phyloP scores from a whole-genome alignment of 371 early-diverging fungal species.

The Lichtheimia ramosa region DNA sequence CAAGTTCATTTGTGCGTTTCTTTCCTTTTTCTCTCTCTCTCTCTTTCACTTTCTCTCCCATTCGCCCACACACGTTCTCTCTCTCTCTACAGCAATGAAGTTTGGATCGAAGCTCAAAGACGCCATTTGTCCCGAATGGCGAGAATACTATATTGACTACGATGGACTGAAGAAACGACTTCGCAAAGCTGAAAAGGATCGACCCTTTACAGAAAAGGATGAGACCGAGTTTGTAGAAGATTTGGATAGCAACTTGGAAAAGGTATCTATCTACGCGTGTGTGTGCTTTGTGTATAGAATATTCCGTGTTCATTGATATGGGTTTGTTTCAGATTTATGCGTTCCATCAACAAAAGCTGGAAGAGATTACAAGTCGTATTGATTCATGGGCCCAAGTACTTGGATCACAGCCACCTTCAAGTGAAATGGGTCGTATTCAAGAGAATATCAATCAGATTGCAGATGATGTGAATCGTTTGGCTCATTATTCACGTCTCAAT shows the following conservation, averaged over 20 bases:
- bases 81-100: constrained; percentile 72
- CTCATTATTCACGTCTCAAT: constrained; percentile 92
- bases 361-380: constrained; percentile 82
- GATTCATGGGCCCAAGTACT: constrained; percentile 58
- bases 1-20: constrained; percentile 1
- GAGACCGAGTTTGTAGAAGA: constrained; percentile 88
- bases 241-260: constrained; percentile 90
- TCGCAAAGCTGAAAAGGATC: constrained; percentile 68
- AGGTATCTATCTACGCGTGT: constrained; percentile 46
- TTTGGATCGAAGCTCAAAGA: constrained; percentile 89
- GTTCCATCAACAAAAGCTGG: constrained; percentile 88
- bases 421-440: constrained; percentile 64
- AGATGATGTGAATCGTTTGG: constrained; percentile 87
- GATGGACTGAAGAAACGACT: constrained; percentile 84
- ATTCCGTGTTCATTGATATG: no score
- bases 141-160: constrained; percentile 90
- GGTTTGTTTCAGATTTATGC: constrained; percentile 66
- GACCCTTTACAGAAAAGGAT: constrained; percentile 64
- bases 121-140: constrained; percentile 87
- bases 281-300: no score
- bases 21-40: constrained; percentile 9
- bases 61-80: no score
- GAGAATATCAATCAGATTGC: constrained; percentile 82
- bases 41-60: constrained; percentile 8
- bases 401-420: constrained; percentile 17